Conservation (phyloP, 495 filamentous ascomycete genomes). For the Zalerion maritima region DNA sequence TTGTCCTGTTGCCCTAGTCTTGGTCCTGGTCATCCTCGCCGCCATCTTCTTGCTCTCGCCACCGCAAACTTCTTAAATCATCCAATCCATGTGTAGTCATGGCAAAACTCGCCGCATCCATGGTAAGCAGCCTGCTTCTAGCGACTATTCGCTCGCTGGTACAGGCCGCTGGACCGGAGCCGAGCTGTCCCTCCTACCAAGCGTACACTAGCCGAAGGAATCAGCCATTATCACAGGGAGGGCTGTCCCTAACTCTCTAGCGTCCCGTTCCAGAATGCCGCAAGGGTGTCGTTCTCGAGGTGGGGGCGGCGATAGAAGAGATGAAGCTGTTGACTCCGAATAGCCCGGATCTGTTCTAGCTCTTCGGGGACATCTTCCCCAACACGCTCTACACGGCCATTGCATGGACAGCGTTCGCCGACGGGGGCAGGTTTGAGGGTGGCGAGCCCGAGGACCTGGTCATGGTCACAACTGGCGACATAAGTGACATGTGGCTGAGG, state of each 20-base stretch:
- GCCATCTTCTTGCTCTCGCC: too few relatives aligned
- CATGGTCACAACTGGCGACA: conserved; percentile 46
- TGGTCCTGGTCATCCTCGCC: too few relatives aligned
- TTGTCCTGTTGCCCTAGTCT: too few relatives aligned
- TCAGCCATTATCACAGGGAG: conserved; percentile 28
- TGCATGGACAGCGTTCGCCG: conserved; percentile 43
- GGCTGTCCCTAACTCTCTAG: conserved; percentile 36
- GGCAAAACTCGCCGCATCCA: too few relatives aligned
- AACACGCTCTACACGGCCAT: conserved; percentile 58
- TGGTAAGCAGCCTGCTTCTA: too few relatives aligned
- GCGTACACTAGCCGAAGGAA: conserved; percentile 31
- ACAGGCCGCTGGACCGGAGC: conserved; percentile 6
- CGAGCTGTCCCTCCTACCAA: conserved; percentile 40
- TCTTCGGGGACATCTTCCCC: conserved; percentile 51
- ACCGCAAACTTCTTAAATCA: too few relatives aligned
- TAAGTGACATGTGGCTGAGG: conserved; percentile 61
- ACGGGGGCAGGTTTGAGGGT: conserved; percentile 25
- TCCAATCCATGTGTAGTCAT: too few relatives aligned
- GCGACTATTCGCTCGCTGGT: conserved; percentile 9
- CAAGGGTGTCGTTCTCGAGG: conserved; percentile 39
- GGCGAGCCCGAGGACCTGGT: too few relatives aligned
- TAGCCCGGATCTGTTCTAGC: conserved; percentile 49
- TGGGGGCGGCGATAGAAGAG: conserved; percentile 38
- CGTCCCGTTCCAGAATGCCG: conserved; percentile 42
- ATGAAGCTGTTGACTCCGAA: conserved; percentile 34